Percentiles rank a stretch among this genome's conserved stretches.
These are phyloP conservation scores for Starmerella tilneyi DNA, from an alignment of 805 yeast genomes.

Conservation along the genomic window DNA sequence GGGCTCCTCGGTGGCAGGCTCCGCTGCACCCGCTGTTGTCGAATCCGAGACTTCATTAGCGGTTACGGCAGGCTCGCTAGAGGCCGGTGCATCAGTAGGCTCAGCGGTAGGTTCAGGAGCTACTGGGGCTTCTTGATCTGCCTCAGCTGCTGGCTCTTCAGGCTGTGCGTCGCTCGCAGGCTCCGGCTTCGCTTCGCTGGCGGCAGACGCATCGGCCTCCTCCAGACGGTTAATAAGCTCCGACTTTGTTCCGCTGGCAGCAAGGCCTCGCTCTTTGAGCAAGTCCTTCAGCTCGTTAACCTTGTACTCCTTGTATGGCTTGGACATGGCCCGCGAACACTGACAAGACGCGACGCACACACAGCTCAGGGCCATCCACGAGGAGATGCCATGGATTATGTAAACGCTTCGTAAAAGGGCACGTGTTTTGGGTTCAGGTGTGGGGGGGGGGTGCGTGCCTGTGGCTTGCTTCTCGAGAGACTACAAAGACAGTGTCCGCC, in stretches of 20 bases:
- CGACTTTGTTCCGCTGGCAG: constrained; percentile 69
- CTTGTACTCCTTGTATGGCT: constrained; percentile 26
- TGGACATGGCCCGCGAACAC: constrained; percentile 7
- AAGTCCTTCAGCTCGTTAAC: constrained; percentile 78
- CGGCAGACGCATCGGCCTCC: constrained; percentile 42
- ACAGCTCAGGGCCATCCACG: too few species aligned
- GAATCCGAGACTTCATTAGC: too few species aligned
- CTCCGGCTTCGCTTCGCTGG: too few species aligned
- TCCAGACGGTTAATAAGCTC: constrained; percentile 58
- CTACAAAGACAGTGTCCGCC: too few species aligned
- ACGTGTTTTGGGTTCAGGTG: not conserved
- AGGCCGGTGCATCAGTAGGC: constrained; percentile 11
- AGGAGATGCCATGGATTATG: too few species aligned
- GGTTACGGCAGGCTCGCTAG: not conserved
- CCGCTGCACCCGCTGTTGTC: constrained; percentile 22
- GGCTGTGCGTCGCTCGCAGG: constrained; percentile 2
- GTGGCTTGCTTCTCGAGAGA: too few species aligned
- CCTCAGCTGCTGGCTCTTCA: constrained; percentile 12
- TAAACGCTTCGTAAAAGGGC: too few species aligned
- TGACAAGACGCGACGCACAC: not conserved
- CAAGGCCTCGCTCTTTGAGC: constrained; percentile 55
- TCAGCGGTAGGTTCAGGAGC: constrained; percentile 9
- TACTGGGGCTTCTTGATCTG: constrained; percentile 15
- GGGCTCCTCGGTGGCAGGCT: constrained; percentile 15
- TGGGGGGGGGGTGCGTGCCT: too few species aligned